phyloP scores from a whole-genome alignment of 2,329 filamentous ascomycete species.

The Teratosphaeria destructans region DNA sequence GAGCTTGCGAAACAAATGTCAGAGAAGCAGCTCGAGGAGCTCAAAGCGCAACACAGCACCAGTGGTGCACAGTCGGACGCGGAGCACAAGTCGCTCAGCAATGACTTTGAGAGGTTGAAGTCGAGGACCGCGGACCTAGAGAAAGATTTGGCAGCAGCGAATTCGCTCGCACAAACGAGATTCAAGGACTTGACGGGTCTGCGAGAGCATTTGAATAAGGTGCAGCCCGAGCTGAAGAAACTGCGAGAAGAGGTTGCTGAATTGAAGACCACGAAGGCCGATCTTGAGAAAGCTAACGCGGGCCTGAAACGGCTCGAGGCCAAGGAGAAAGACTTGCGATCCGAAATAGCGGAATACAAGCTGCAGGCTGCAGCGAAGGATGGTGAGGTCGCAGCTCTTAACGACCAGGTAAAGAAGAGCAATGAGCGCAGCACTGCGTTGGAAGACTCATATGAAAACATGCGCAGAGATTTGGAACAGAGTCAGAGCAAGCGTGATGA shows the following conservation, averaged over 20 bases:
- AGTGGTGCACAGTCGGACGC: constrained; percentile 40
- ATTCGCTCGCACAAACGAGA: constrained; percentile 74
- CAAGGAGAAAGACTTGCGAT: constrained; percentile 69
- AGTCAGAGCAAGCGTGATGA: constrained; percentile 73
- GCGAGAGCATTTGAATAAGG: constrained; percentile 67
- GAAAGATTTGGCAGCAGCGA: constrained; percentile 73
- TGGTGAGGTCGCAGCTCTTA: constrained; percentile 63
- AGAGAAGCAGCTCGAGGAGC: constrained; percentile 57
- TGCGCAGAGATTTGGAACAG: constrained; percentile 66
- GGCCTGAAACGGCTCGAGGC: constrained; percentile 70
- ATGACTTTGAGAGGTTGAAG: constrained; percentile 62
- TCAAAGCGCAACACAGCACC: constrained; percentile 39
- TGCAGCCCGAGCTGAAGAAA: constrained; percentile 73
- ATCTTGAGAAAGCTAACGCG: constrained; percentile 51
- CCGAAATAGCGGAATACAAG: constrained; percentile 60
- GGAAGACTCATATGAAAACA: constrained; percentile 67
- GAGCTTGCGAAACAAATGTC: constrained; percentile 54
- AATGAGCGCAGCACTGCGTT: constrained; percentile 59
- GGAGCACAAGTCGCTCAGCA: constrained; percentile 46
- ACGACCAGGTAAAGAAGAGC: constrained; percentile 68
- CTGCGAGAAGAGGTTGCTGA: constrained; percentile 67
- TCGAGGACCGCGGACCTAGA: constrained; percentile 59
- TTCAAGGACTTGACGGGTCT: constrained; percentile 83
- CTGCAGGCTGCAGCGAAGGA: constrained; percentile 65
- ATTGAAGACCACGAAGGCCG: constrained; percentile 65